Conservation (phyloP, 192 early-diverging fungal genomes). For the Rhizophagus prolifer region DNA sequence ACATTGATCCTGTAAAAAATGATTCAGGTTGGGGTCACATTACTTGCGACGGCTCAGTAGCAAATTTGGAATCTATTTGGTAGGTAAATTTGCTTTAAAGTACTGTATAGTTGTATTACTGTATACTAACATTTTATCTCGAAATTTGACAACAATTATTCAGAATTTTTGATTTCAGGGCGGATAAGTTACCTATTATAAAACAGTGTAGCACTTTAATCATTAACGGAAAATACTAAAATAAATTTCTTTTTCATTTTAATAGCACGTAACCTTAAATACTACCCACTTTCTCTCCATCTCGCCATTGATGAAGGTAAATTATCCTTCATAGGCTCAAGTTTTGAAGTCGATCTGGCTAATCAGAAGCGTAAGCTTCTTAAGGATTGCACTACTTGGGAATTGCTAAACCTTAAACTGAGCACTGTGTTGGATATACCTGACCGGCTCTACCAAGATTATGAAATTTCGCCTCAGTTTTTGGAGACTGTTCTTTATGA, state of each 20-base stretch:
- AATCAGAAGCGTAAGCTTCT: neutral
- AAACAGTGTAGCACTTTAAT: too few relatives aligned
- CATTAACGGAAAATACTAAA: too few relatives aligned
- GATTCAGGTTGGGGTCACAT: constrained; percentile 7
- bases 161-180: neutral
- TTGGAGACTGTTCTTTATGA: neutral
- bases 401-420: neutral
- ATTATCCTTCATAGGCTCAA: neutral
- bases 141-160: too few relatives aligned
- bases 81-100: neutral
- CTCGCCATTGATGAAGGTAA: neutral
- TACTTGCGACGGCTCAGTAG: neutral
- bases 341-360: neutral
- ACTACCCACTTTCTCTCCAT: neutral
- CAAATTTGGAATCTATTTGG: constrained; percentile 12
- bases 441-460: neutral
- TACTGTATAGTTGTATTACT: too few relatives aligned
- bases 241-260: too few relatives aligned
- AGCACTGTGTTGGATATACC: neutral
- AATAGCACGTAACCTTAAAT: constrained; percentile 12
- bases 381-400: neutral
- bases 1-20: too few relatives aligned
- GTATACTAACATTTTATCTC: too few relatives aligned
- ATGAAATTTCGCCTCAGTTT: neutral
- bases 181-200: too few relatives aligned